Conservation (phyloP, 495 filamentous ascomycete genomes). For the Lasiosphaeriaceae sp. region DNA sequence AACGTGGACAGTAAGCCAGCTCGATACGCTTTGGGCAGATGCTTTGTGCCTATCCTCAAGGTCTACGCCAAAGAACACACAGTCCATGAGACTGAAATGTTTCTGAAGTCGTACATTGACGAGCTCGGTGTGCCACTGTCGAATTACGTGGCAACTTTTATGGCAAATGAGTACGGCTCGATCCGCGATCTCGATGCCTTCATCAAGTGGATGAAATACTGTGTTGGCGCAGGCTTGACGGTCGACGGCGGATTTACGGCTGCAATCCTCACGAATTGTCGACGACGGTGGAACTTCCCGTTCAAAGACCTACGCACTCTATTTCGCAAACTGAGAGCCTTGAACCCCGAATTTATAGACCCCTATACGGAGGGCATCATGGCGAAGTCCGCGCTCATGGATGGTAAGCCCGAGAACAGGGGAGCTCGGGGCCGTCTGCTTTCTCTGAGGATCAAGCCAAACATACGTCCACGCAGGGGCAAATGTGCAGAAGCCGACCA, state of each 20-base stretch:
- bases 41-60: slow-evolving; percentile 44
- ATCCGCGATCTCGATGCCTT: slow-evolving; percentile 36
- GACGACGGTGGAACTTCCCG: slow-evolving; percentile 31
- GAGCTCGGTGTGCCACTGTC: slow-evolving; percentile 31
- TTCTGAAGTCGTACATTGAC: slow-evolving; percentile 33
- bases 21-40: slow-evolving; percentile 20
- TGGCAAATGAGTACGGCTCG: slow-evolving; percentile 43
- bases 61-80: slow-evolving; percentile 37
- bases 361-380: slow-evolving; percentile 36
- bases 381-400: slow-evolving; percentile 27
- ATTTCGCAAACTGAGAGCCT: slow-evolving; percentile 26
- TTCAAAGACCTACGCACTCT: slow-evolving; percentile 36
- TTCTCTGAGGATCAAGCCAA: slow-evolving; percentile 16
- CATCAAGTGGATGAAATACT: slow-evolving; percentile 36
- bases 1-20: slow-evolving; percentile 4
- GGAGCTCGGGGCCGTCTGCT: slow-evolving; percentile 17
- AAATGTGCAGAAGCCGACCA: slow-evolving; percentile 24
- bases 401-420: slow-evolving; percentile 12
- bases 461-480: slow-evolving; percentile 17
- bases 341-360: slow-evolving; percentile 29
- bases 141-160: slow-evolving; percentile 35
- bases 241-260: slow-evolving; percentile 38
- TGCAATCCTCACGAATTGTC: slow-evolving; percentile 37
- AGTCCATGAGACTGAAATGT: slow-evolving; percentile 38
- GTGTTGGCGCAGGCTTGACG: slow-evolving; percentile 24